These are phyloP conservation scores for Acacia pycnantha DNA, from an alignment of 331 rosid species.

Conservation along the genomic window DNA sequence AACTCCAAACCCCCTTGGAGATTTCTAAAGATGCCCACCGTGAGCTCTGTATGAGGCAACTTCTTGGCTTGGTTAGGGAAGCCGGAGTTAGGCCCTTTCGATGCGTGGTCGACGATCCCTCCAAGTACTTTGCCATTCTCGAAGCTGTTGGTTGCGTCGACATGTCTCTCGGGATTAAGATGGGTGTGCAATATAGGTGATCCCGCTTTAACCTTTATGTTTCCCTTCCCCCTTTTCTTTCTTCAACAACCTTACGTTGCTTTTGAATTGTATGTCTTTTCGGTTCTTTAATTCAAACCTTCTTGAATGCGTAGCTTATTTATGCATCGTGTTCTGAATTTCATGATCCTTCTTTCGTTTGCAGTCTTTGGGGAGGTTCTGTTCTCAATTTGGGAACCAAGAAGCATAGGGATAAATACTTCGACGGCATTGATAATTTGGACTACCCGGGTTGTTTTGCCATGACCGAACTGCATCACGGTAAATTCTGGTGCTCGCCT, in stretches of 20 bases:
- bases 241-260: not conserved
- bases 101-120: constrained; percentile 61
- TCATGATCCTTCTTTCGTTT: constrained; percentile 10
- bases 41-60: constrained; percentile 79
- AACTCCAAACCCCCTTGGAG: constrained; percentile 81
- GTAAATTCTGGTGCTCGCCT: constrained; percentile 36
- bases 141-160: constrained; percentile 89
- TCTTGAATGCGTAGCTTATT: not conserved
- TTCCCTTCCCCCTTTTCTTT: not conserved
- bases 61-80: constrained; percentile 67
- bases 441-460: constrained; percentile 94
- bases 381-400: constrained; percentile 86
- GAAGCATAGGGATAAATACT: constrained; percentile 87
- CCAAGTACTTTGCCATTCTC: constrained; percentile 64
- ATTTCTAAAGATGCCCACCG: constrained; percentile 73
- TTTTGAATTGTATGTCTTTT: not conserved
- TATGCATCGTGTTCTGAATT: not conserved
- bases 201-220: not conserved
- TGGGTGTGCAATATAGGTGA: constrained; percentile 92
- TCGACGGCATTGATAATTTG: constrained; percentile 80
- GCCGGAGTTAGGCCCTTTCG: constrained; percentile 69
- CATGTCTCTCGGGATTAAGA: constrained; percentile 86
- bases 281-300: not conserved
- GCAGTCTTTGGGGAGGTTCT: constrained; percentile 97
- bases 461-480: constrained; percentile 96